Conservation (phyloP, 2,329 filamentous ascomycete genomes). For the Podosphaera fusca region DNA sequence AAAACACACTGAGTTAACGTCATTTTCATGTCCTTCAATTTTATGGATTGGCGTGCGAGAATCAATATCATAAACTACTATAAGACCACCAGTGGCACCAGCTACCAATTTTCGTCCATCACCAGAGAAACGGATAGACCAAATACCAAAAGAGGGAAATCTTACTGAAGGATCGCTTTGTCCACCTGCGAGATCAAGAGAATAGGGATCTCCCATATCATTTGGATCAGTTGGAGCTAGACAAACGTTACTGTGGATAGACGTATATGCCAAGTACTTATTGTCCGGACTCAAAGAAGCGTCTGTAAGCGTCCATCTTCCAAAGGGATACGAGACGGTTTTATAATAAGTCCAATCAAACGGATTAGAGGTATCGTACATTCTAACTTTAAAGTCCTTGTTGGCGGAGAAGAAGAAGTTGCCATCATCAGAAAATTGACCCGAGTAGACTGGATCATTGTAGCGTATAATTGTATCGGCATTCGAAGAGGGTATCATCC, state of each 20-base stretch:
- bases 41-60: conserved; percentile 45
- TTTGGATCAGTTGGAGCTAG: conserved; percentile 70
- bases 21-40: conserved; percentile 46
- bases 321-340: conserved; percentile 62
- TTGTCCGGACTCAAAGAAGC: conserved; percentile 82
- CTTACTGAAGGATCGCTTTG: conserved; percentile 13
- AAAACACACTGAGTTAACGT: conserved; percentile 94
- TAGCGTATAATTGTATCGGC: conserved; percentile 80
- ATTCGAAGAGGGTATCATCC: conserved; percentile 51
- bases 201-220: conserved; percentile 55
- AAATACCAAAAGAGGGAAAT: conserved; percentile 38
- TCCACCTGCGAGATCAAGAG: conserved; percentile 45
- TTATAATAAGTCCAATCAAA: conserved; percentile 95
- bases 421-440: conserved; percentile 89
- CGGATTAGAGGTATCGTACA: conserved; percentile 94
- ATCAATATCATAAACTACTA: conserved; percentile 87
- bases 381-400: conserved; percentile 80
- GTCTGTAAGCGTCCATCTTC: conserved; percentile 91
- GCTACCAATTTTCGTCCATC: conserved; percentile 80
- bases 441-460: conserved; percentile 69
- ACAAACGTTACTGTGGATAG: conserved; percentile 64
- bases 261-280: conserved; percentile 74
- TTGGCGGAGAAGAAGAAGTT: conserved; percentile 91
- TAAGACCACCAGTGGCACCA: conserved; percentile 54
- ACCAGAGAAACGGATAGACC: conserved; percentile 78